Conservation (phyloP, 106 monocot genomes). For the Iris macrosiphon region DNA sequence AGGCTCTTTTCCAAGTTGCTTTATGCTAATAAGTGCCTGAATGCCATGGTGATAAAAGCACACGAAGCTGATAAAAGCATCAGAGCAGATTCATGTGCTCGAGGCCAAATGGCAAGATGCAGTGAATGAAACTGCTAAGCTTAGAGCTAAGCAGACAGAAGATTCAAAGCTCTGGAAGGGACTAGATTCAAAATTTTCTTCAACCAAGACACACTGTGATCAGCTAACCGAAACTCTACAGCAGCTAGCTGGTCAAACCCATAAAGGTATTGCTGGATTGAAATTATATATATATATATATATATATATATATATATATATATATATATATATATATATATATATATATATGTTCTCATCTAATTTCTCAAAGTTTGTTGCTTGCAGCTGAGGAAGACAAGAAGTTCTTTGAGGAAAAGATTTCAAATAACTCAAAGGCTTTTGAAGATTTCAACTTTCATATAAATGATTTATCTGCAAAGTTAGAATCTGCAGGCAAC, state of each 20-base stretch:
- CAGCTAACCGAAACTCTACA: slow-evolving; percentile 82
- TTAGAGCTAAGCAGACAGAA: slow-evolving; percentile 80
- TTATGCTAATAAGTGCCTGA: neutral
- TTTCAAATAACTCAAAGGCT: slow-evolving; percentile 47
- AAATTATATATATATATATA: slow-evolving; percentile 4
- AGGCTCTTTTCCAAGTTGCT: neutral
- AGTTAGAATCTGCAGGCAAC: slow-evolving; percentile 50
- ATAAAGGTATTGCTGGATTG: slow-evolving; percentile 30
- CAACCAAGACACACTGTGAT: slow-evolving; percentile 77
- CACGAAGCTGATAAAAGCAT: slow-evolving; percentile 66
- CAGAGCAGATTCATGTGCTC: slow-evolving; percentile 74
- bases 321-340: no score
- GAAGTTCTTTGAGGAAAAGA: slow-evolving; percentile 64
- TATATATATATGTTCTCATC: neutral
- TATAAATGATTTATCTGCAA: slow-evolving; percentile 42
- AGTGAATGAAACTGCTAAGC: slow-evolving; percentile 83
- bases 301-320: no score
- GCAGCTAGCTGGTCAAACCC: slow-evolving; percentile 54
- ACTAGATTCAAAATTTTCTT: slow-evolving; percentile 80
- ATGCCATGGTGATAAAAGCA: slow-evolving; percentile 36
- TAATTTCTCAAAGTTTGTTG: slow-evolving; percentile 2
- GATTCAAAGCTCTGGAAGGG: slow-evolving; percentile 85
- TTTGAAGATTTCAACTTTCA: slow-evolving; percentile 58
- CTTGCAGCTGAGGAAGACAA: slow-evolving; percentile 84
- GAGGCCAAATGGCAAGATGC: slow-evolving; percentile 73